Percentiles rank a stretch among this genome's conserved stretches.
phyloP scores from a whole-genome alignment of 371 early-diverging fungal species.

The Mucor velutinosus region DNA sequence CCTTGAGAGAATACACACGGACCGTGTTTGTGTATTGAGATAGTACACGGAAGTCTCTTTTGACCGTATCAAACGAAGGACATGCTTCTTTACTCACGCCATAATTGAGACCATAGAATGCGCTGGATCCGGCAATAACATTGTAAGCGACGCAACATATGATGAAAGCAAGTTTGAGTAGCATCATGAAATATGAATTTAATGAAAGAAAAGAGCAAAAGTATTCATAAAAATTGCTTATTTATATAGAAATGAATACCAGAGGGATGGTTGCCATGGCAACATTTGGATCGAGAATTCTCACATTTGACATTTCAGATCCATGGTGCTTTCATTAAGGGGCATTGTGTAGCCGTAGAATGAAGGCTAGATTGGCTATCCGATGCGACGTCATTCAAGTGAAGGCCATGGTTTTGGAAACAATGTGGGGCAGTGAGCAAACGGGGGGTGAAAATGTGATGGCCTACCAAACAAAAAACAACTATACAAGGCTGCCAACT shows the following conservation, averaged over 20 bases:
- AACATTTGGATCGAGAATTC: not conserved
- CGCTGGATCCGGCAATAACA: not conserved
- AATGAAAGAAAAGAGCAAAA: not conserved
- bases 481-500: conserved; percentile 9
- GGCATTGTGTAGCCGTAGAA: not conserved
- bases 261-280: not conserved
- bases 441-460: conserved; percentile 13
- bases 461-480: conserved; percentile 13
- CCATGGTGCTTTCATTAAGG: not conserved
- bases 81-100: conserved; percentile 54
- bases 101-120: conserved; percentile 57
- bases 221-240: not conserved
- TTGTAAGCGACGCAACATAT: not conserved
- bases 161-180: not conserved
- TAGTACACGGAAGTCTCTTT: conserved; percentile 45
- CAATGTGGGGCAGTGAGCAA: conserved; percentile 5
- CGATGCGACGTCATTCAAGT: conserved; percentile 16
- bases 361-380: not conserved
- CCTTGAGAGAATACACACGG: conserved; percentile 53
- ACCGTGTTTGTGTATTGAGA: conserved; percentile 53
- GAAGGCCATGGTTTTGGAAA: not conserved
- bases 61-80: conserved; percentile 50
- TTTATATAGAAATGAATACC: not conserved
- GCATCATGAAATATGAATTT: not conserved
- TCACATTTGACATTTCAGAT: not conserved